These are phyloP conservation scores for Madurella mycetomatis DNA, from an alignment of 2,329 filamentous ascomycete genomes.

Conservation along the genomic window DNA sequence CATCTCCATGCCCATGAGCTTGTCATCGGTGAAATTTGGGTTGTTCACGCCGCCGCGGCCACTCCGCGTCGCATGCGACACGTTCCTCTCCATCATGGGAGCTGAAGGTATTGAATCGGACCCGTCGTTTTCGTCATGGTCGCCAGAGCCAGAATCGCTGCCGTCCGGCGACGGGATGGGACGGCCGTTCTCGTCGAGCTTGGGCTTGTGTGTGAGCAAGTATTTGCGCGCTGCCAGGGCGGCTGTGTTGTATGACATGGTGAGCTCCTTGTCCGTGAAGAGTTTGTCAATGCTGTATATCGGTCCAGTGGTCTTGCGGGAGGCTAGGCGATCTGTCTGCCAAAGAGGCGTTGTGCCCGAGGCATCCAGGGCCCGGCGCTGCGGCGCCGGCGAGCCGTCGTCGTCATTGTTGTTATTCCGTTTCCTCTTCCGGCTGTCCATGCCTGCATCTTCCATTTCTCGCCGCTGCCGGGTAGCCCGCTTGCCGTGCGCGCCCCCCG, in stretches of 20 bases:
- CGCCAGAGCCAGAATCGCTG: slow-evolving; percentile 50
- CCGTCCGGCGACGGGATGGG: slow-evolving; percentile 48
- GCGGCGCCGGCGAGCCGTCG: slow-evolving; percentile 59
- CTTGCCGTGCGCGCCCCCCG: slow-evolving; percentile 59
- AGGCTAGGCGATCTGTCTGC: slow-evolving; percentile 56
- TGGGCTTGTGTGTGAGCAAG: slow-evolving; percentile 53
- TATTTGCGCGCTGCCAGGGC: slow-evolving; percentile 60
- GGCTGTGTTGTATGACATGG: slow-evolving; percentile 60
- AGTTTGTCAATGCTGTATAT: slow-evolving; percentile 65
- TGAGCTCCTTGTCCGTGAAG: slow-evolving; percentile 65
- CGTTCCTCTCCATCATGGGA: slow-evolving; percentile 58
- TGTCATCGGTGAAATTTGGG: slow-evolving; percentile 55
- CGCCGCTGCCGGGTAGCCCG: slow-evolving; percentile 58
- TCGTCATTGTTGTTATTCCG: slow-evolving; percentile 55
- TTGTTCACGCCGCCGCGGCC: slow-evolving; percentile 50
- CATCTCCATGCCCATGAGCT: slow-evolving; percentile 55
- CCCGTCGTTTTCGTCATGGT: slow-evolving; percentile 47
- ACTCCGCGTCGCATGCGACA: slow-evolving; percentile 61
- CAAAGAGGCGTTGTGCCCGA: slow-evolving; percentile 57
- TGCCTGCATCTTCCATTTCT: slow-evolving; percentile 54
- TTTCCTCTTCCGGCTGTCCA: slow-evolving; percentile 60
- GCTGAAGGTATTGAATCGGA: slow-evolving; percentile 46
- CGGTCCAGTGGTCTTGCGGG: slow-evolving; percentile 53
- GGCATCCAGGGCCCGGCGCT: slow-evolving; percentile 51
- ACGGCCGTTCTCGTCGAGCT: slow-evolving; percentile 46